phyloP scores from a whole-genome alignment of 495 filamentous ascomycete genomes.

The Xylona heveae region DNA sequence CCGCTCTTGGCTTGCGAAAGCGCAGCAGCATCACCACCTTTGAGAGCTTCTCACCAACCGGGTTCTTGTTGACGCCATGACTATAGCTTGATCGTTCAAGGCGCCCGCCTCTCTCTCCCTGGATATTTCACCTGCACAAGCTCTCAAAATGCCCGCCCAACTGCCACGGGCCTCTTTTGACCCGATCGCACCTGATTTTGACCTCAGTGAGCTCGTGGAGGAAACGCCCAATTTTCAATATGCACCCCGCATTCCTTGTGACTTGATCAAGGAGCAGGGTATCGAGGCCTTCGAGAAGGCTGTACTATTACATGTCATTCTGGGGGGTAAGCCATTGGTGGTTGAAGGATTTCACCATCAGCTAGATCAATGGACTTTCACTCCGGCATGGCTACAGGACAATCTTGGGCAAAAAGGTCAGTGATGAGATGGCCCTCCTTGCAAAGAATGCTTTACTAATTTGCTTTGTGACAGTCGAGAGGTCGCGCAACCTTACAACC shows the following conservation, averaged over 20 bases:
- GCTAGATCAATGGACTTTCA: slow-evolving; percentile 54
- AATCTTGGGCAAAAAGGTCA: slow-evolving; percentile 55
- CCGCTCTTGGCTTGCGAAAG: slow-evolving; percentile 9
- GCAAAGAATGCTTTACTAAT: slow-evolving; percentile 6
- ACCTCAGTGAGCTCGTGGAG: slow-evolving; percentile 51
- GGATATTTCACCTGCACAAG: not conserved
- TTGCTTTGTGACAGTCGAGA: slow-evolving; percentile 22
- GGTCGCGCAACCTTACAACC: slow-evolving; percentile 52
- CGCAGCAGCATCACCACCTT: too few relatives aligned
- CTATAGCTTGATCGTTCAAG: not conserved
- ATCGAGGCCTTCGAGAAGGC: slow-evolving; percentile 61
- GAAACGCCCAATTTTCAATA: slow-evolving; percentile 64
- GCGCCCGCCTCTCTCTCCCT: not conserved
- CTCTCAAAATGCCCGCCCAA: slow-evolving; percentile 38
- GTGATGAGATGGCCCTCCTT: slow-evolving; percentile 5
- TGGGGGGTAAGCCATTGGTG: slow-evolving; percentile 68
- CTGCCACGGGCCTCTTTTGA: slow-evolving; percentile 53
- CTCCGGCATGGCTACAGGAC: slow-evolving; percentile 50
- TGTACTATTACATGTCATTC: slow-evolving; percentile 54
- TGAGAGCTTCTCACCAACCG: too few relatives aligned
- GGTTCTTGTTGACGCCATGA: not conserved
- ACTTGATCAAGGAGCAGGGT: slow-evolving; percentile 49
- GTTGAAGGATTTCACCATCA: slow-evolving; percentile 61
- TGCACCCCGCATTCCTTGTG: slow-evolving; percentile 50
- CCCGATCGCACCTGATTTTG: slow-evolving; percentile 65